phyloP scores from a whole-genome alignment of 495 filamentous ascomycete species.

The Neurospora sp. region DNA sequence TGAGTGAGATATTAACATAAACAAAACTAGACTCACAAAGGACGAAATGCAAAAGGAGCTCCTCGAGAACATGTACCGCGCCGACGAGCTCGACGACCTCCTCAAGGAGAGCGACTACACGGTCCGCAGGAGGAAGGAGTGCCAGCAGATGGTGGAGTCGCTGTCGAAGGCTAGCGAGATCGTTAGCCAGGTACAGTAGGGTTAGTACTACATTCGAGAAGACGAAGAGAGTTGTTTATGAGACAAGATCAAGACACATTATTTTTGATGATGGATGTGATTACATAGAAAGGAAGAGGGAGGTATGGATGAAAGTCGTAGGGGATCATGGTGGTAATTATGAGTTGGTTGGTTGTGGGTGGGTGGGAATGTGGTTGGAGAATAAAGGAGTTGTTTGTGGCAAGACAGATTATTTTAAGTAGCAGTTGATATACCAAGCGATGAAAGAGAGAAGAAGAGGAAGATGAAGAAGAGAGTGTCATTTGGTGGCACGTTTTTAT shows the following conservation, averaged over 20 bases:
- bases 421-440: not conserved
- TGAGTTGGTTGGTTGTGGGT: not conserved
- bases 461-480: not conserved
- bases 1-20: not conserved
- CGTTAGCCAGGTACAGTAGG: constrained; percentile 87
- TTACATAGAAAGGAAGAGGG: not conserved
- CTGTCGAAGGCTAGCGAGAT: constrained; percentile 85
- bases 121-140: constrained; percentile 88
- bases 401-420: not conserved
- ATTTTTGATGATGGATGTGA: not conserved
- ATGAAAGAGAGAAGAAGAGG: not conserved
- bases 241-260: not conserved
- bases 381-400: not conserved
- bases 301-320: not conserved
- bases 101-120: constrained; percentile 99
- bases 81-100: constrained; percentile 79
- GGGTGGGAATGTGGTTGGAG: not conserved
- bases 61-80: constrained; percentile 95
- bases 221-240: not conserved
- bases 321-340: not conserved
- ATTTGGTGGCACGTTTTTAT: not conserved
- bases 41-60: constrained; percentile 98
- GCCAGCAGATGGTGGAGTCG: constrained; percentile 97
- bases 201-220: not conserved
- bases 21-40: constrained; percentile 64